A percentile compares a stretch with the other conserved stretches of the same genome.
These are phyloP conservation scores for Dothistroma septosporum DNA, from an alignment of 2,329 filamentous ascomycete species.

Conservation along the genomic window DNA sequence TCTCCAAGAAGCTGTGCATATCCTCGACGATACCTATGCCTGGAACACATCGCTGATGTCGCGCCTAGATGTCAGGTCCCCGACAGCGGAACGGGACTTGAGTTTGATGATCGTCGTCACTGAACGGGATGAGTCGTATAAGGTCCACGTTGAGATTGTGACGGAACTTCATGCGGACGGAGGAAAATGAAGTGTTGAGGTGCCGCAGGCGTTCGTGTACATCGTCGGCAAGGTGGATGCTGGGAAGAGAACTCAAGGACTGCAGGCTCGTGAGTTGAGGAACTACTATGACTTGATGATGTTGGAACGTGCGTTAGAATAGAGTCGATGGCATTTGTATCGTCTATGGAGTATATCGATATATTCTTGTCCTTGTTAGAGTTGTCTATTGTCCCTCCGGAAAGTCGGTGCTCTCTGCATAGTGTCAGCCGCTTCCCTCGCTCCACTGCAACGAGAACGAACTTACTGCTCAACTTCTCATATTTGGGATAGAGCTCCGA, in stretches of 20 bases:
- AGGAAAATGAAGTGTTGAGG: slow-evolving; percentile 1
- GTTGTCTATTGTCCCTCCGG: background rate
- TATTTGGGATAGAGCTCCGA: slow-evolving; percentile 48
- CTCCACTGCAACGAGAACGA: slow-evolving; percentile 34
- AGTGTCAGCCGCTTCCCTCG: background rate
- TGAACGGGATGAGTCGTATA: slow-evolving; percentile 2
- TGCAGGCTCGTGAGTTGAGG: slow-evolving; percentile 16
- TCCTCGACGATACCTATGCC: background rate
- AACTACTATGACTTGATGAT: slow-evolving; percentile 18
- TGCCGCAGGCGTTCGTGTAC: slow-evolving; percentile 17
- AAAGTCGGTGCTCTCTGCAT: slow-evolving; percentile 8
- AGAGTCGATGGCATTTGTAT: background rate
- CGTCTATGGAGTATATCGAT: background rate
- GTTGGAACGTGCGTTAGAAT: slow-evolving; percentile 7
- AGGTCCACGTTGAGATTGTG: slow-evolving; percentile 10
- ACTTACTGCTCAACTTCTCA: slow-evolving; percentile 49
- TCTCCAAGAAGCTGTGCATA: slow-evolving; percentile 6
- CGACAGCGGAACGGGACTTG: slow-evolving; percentile 11
- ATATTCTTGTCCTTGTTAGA: background rate
- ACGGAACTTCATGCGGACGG: slow-evolving; percentile 9
- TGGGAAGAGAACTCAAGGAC: slow-evolving; percentile 11
- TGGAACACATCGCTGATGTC: background rate
- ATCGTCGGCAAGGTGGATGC: slow-evolving; percentile 13
- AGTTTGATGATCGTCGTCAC: slow-evolving; percentile 10
- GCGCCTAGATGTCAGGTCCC: slow-evolving; percentile 3